Percentiles rank a stretch among this genome's conserved stretches.
Conservation (phyloP, 2,329 filamentous ascomycete species). For the Endoconidiophora laricicola region DNA sequence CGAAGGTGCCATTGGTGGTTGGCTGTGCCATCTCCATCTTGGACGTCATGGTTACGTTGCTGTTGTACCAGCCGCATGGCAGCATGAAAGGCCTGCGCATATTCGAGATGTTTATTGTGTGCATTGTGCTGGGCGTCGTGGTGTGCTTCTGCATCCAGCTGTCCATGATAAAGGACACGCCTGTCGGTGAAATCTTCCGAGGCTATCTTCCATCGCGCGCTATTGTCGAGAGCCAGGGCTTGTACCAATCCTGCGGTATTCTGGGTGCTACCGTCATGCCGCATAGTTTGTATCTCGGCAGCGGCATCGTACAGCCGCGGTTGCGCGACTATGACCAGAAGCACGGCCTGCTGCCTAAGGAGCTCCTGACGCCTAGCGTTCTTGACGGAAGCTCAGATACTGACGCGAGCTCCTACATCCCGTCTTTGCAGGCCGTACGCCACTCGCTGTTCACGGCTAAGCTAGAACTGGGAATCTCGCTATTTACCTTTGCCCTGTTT, state of each 20-base stretch:
- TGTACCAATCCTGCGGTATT: slow-evolving; percentile 61
- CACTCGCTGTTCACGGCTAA: slow-evolving; percentile 60
- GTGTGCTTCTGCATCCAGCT: slow-evolving; percentile 56
- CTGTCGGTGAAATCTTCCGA: slow-evolving; percentile 41
- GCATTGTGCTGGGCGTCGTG: slow-evolving; percentile 50
- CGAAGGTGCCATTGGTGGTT: slow-evolving; percentile 46
- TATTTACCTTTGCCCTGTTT: slow-evolving; percentile 72
- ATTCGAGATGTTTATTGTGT: slow-evolving; percentile 49
- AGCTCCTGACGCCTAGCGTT: slow-evolving; percentile 7
- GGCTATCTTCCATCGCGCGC: slow-evolving; percentile 48
- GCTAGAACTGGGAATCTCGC: slow-evolving; percentile 50
- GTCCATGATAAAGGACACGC: slow-evolving; percentile 39
- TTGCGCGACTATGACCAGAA: slow-evolving; percentile 46
- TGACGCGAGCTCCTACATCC: slow-evolving; percentile 46
- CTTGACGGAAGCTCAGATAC: slow-evolving; percentile 16
- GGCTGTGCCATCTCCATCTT: slow-evolving; percentile 52
- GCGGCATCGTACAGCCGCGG: slow-evolving; percentile 50
- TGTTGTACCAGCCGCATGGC: slow-evolving; percentile 47
- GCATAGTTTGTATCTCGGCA: slow-evolving; percentile 51
- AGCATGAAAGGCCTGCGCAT: slow-evolving; percentile 40
- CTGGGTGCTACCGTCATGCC: slow-evolving; percentile 63
- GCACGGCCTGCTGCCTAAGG: slow-evolving; percentile 32
- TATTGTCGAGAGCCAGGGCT: slow-evolving; percentile 38
- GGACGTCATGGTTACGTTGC: slow-evolving; percentile 49
- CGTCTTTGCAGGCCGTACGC: slow-evolving; percentile 55